phyloP scores from a whole-genome alignment of 805 yeast genomes.

The Ogataea degrootiae region DNA sequence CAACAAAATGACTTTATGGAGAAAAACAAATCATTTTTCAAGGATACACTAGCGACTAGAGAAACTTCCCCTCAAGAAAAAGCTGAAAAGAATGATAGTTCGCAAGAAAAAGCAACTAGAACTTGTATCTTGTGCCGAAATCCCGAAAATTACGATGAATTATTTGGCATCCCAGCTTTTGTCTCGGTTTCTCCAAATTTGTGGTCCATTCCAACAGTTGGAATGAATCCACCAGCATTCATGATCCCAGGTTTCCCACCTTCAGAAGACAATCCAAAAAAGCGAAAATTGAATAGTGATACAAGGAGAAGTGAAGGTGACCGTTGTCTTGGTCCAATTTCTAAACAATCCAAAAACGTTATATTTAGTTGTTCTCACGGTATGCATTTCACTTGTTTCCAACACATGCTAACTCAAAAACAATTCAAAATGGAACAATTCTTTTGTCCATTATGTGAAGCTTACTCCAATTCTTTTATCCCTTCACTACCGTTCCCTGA shows the following conservation, averaged over 20 bases:
- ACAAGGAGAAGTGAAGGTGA: conserved; percentile 21
- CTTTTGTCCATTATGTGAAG: conserved; percentile 49
- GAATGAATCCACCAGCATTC: conserved; percentile 24
- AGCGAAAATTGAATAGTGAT: conserved; percentile 8
- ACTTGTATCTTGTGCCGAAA: conserved; percentile 60
- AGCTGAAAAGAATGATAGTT: conserved; percentile 17
- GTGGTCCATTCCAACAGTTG: conserved; percentile 41
- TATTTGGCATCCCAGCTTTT: conserved; percentile 57
- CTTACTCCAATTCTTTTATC: conserved; percentile 38
- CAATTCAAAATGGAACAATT: conserved; percentile 18
- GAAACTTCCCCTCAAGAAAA: background rate
- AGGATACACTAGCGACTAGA: background rate
- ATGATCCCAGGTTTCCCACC: conserved; percentile 19
- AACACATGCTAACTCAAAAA: conserved; percentile 25
- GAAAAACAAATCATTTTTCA: conserved; percentile 31
- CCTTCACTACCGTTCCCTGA: conserved; percentile 36
- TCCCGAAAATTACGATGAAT: conserved; percentile 37
- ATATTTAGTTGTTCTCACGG: conserved; percentile 49
- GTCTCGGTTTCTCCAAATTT: conserved; percentile 42
- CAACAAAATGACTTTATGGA: conserved; percentile 42
- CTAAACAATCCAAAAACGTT: conserved; percentile 28
- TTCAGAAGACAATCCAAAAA: conserved; percentile 4
- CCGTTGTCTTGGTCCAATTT: conserved; percentile 25
- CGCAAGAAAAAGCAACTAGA: conserved; percentile 17
- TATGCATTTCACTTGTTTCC: conserved; percentile 44